phyloP scores from a whole-genome alignment of 2,329 filamentous ascomycete genomes.

The Pseudomassariella vexata region DNA sequence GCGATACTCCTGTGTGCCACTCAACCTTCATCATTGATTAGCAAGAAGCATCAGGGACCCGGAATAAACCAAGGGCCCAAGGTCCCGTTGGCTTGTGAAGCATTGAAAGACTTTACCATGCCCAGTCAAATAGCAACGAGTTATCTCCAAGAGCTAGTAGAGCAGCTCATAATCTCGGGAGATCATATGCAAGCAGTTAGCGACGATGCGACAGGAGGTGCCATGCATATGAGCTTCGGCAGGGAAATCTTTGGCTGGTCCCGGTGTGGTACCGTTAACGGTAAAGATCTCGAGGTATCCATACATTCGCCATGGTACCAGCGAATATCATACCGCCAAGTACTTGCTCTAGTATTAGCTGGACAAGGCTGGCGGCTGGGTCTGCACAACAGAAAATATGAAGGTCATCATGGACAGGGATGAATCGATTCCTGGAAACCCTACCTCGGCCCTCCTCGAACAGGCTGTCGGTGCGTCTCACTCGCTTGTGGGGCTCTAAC shows the following conservation, averaged over 20 bases:
- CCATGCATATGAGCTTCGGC: slow-evolving; percentile 16
- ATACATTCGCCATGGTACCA: slow-evolving; percentile 11
- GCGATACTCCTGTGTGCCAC: slow-evolving; percentile 8
- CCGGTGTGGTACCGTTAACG: slow-evolving; percentile 12
- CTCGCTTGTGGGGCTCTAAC: no score
- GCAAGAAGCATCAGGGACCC: slow-evolving; percentile 9
- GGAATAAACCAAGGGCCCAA: slow-evolving; percentile 12
- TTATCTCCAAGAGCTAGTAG: slow-evolving; percentile 25
- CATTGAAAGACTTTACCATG: slow-evolving; percentile 13
- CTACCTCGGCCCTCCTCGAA: no score
- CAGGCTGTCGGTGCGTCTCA: no score
- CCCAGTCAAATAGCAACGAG: slow-evolving; percentile 32
- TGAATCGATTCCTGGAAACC: no score
- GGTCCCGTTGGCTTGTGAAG: slow-evolving; percentile 8
- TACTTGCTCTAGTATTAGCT: no score
- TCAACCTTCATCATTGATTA: slow-evolving; percentile 8
- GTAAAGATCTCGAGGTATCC: slow-evolving; percentile 11
- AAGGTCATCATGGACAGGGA: no score
- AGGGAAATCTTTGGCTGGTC: slow-evolving; percentile 18
- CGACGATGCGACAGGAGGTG: slow-evolving; percentile 19
- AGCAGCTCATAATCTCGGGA: slow-evolving; percentile 29
- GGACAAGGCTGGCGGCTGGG: neutral
- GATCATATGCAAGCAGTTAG: slow-evolving; percentile 28
- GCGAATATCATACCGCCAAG: slow-evolving; percentile 1
- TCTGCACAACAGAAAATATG: no score